These are phyloP conservation scores for Williopsis jadinii DNA, from an alignment of 1,139 yeast genomes.

Conservation along the genomic window DNA sequence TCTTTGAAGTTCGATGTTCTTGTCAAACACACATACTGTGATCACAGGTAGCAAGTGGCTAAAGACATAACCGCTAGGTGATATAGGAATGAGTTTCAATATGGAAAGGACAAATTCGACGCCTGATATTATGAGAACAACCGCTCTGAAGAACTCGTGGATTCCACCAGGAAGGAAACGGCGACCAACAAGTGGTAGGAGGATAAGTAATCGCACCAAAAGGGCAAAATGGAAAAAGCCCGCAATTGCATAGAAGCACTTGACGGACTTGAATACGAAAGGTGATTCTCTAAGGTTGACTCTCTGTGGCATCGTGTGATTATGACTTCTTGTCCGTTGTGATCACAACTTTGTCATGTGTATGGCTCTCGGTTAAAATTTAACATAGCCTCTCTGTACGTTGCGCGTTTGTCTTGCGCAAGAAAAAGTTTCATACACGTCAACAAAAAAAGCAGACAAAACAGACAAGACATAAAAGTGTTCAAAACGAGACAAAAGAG, in stretches of 20 bases:
- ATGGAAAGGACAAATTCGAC: conserved; percentile 22
- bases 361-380: too few species aligned
- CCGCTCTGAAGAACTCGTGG: conserved; percentile 48
- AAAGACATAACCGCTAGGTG: conserved; percentile 5
- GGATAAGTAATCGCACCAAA: conserved; percentile 35
- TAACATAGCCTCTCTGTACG: too few species aligned
- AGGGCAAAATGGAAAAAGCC: conserved; percentile 13
- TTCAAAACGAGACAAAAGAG: too few species aligned
- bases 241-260: conserved; percentile 4
- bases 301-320: conserved; percentile 11
- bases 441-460: too few species aligned
- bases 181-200: conserved; percentile 56
- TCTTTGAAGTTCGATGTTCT: conserved; percentile 15
- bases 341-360: too few species aligned
- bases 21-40: conserved; percentile 13
- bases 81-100: conserved; percentile 21
- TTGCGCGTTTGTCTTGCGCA: too few species aligned
- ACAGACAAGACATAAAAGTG: too few species aligned
- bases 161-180: conserved; percentile 63
- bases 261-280: conserved; percentile 5
- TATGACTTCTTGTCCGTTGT: not conserved
- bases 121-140: conserved; percentile 15
- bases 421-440: too few species aligned
- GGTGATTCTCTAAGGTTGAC: conserved; percentile 13
- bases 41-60: conserved; percentile 6